Conservation (phyloP, 257 asterid genomes). For the Fraxinus anomala region DNA sequence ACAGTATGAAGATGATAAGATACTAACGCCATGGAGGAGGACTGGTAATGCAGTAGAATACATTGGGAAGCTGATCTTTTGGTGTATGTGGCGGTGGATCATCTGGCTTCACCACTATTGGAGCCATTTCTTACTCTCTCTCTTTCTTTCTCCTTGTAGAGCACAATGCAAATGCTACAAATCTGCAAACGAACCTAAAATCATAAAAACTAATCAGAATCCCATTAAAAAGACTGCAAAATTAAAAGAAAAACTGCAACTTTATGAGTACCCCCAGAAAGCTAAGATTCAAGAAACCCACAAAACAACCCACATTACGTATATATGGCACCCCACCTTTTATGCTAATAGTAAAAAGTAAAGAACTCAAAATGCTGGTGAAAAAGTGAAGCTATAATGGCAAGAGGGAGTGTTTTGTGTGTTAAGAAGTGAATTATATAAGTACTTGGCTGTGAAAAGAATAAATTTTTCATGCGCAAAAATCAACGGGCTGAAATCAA, state of each 20-base stretch:
- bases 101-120: constrained; percentile 44
- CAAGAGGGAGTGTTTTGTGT: constrained; percentile 8
- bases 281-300: constrained; percentile 23
- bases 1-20: background rate
- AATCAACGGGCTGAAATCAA: constrained; percentile 8
- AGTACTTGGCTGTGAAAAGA: constrained; percentile 18
- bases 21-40: constrained; percentile 97
- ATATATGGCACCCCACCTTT: constrained; percentile 23
- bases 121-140: constrained; percentile 44
- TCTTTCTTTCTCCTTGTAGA: constrained; percentile 12
- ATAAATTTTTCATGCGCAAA: constrained; percentile 8
- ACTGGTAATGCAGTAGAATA: constrained; percentile 91
- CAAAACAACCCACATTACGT: constrained; percentile 28
- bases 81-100: constrained; percentile 80
- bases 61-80: constrained; percentile 84
- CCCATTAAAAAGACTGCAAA: constrained; percentile 19
- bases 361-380: constrained; percentile 13
- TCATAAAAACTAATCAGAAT: background rate
- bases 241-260: constrained; percentile 20
- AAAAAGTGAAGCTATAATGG: constrained; percentile 30
- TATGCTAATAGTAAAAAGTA: constrained; percentile 17
- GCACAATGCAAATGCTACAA: constrained; percentile 18
- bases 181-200: constrained; percentile 1
- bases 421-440: constrained; percentile 17
- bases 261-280: constrained; percentile 18